Evolutionary conservation across 768 basidiomycete species (phyloP).

Genomic region (Auricularia sp.): DNA sequence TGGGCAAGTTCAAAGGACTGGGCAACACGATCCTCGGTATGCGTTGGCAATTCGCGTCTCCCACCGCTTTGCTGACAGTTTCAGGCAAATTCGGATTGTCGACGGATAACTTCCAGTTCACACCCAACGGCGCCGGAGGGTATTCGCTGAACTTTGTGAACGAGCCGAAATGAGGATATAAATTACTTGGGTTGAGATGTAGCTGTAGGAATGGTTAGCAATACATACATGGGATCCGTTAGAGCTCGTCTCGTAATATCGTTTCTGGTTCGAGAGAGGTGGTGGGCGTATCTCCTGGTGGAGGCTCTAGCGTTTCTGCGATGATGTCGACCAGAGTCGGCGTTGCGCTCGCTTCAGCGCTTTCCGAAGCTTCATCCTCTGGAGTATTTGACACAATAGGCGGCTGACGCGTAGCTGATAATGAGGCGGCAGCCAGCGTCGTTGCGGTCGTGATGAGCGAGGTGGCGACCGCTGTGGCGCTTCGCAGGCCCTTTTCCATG

Average conservation of each 20-base stretch:
- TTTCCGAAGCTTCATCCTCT: not conserved
- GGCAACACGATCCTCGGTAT: slow-evolving; percentile 83
- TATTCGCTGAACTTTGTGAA: slow-evolving; percentile 80
- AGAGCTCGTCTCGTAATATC: not conserved
- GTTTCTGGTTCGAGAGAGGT: not conserved
- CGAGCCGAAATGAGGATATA: not conserved
- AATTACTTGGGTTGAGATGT: too few relatives aligned
- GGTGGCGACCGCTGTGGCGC: not conserved
- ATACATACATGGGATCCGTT: too few relatives aligned
- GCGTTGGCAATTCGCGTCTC: not conserved
- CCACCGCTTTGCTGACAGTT: too few relatives aligned
- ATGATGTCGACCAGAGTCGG: not conserved
- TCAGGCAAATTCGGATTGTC: slow-evolving; percentile 87
- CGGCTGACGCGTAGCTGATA: not conserved
- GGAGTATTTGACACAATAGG: not conserved
- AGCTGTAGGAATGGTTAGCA: too few relatives aligned
- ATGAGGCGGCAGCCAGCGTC: not conserved
- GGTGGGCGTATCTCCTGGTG: not conserved
- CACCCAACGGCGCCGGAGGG: slow-evolving; percentile 88
- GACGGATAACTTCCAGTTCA: slow-evolving; percentile 95
- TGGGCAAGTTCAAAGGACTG: slow-evolving; percentile 83
- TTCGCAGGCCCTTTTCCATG: not conserved
- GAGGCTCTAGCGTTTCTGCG: not conserved
- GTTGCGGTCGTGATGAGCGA: not conserved
- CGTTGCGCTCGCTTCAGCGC: not conserved